These are phyloP conservation scores for Naganishia vaughanmartiniae DNA, from an alignment of 768 basidiomycete genomes.

Conservation along the genomic window DNA sequence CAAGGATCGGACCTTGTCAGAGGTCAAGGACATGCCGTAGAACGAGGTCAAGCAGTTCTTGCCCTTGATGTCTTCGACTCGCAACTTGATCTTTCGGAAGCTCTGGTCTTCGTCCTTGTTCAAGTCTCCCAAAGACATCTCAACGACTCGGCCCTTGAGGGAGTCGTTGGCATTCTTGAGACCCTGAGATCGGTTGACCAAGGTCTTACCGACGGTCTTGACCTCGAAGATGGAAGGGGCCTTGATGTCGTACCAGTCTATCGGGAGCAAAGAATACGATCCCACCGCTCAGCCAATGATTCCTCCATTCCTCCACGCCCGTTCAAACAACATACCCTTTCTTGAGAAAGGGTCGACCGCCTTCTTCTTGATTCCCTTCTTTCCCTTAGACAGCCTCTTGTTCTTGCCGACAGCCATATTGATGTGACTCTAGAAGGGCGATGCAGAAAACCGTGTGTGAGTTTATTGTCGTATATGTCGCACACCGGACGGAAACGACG, in stretches of 20 bases:
- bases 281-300: conserved; percentile 9
- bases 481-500: neutral
- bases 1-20: conserved; percentile 98
- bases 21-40: conserved; percentile 99
- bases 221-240: conserved; percentile 96
- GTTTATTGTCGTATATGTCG: neutral
- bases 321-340: conserved; percentile 57
- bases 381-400: conserved; percentile 89
- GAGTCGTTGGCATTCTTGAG: conserved; percentile 99
- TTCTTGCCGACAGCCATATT: conserved; percentile 64
- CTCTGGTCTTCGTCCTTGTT: conserved; percentile 99
- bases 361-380: conserved; percentile 90
- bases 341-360: conserved; percentile 99
- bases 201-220: conserved; percentile 95
- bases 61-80: conserved; percentile 73
- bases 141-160: conserved; percentile 91
- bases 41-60: conserved; percentile 99
- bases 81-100: conserved; percentile 99
- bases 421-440: conserved; percentile 19
- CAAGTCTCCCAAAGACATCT: conserved; percentile 93
- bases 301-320: conserved; percentile 53
- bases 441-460: conserved; percentile 4
- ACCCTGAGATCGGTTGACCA: conserved; percentile 96
- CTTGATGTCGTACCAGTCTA: conserved; percentile 98
- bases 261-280: conserved; percentile 46